Evolutionary conservation across 2,329 filamentous ascomycete species (phyloP), one percentile per base, ranked within the genome.

Genomic region (Emergomyces orientalis): DNA sequence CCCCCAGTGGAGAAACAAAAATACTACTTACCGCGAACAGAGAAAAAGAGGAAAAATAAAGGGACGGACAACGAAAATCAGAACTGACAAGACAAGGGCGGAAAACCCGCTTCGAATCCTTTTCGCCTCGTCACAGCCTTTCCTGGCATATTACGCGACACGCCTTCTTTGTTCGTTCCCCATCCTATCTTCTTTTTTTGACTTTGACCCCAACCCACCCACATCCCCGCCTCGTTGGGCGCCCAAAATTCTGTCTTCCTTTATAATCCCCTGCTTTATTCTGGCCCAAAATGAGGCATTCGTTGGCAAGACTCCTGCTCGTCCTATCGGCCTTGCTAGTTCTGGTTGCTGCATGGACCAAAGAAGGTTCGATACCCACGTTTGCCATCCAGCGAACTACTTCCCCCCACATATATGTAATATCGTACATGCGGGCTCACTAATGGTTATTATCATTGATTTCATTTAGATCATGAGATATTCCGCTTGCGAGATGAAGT

Each of bases 401-500:
- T 6, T n/a, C 39, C 56, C 47, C 59, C 30, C 30, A 34, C 30
- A 39, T 34, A n/a, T 52, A 52, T 59, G 51, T 62, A 19, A 11
- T n/a, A 2, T 19, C n/a, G 61, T 52, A 45, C 49, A 45, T 61
- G 59, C 56, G 22, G 37, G 30, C 64, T 41, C 47, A 64, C 59
- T 34, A 58, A 52, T 61, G 25, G 14, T 45, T 34, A 22, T 56
- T 34, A 4, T 27, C 34, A 39, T 58, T 62, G 19, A 17, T 41
- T 22, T 37, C 17, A 43, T 51, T 65, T 71, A 95, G 94, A 99
- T 78, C 91, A 95, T 74, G 94, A 99, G 79, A 97, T 99, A 79
- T 99, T 99, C 81, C 89, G 91, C 70, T 83, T 99, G 66, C 88
- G 88, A 72, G 91, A 97, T 78, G 94, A 97, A 75, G 84, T 99